Evolutionary conservation across 2,329 filamentous ascomycete genomes (phyloP), one percentile per base, ranked within the genome.

Genomic region (Fusarium coicis): DNA sequence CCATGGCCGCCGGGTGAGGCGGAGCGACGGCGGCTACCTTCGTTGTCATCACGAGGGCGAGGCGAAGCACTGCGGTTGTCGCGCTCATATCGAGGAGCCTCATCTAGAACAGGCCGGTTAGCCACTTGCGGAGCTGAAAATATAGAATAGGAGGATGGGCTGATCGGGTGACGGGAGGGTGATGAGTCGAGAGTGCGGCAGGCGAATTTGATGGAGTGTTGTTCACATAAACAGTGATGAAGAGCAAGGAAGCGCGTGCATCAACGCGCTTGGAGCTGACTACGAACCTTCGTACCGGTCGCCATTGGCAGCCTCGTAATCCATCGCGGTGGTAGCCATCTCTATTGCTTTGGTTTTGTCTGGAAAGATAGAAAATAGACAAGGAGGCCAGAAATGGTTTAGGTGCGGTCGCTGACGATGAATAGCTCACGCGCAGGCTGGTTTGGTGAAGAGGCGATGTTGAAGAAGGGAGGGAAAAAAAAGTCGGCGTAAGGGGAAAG

Each of bases 301-400:
- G 79, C 89, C 89, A 78, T 90, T 91, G 73, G 90, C 88, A 80
- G 88, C 89, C 82, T 92, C 90, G 82, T 92, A 92, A 80, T 92
- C 90, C 90, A 92, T 92, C 74, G 89, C 88, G 46, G 88, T 90
- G 73, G 89, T 90, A 63, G 89, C 89, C 89, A 91, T 91, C 74
- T 73, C 81, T 66, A 65, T 54, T 64, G 36, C 61, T 56, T 56
- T 56, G 21, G 28, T 53, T 65, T 56, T 61, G 53, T 58, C 49
- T 55, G 57, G 64, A 60, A 52, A 52, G 76, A 43, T 37, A 28
- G 54, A 56, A 52, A 53, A 62, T 53, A 55, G 55, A 63, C 63
- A 65, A 69, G 68, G 70, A 54, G 66, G 68, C 73, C 66, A 52
- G 42, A 44, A 59, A 57, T 71, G 66, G 66, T 46, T 49, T 54